Base-by-base conservation (phyloP, 2,329 filamentous ascomycete genomes). In the Neophaeococcomyces aloes region DNA sequence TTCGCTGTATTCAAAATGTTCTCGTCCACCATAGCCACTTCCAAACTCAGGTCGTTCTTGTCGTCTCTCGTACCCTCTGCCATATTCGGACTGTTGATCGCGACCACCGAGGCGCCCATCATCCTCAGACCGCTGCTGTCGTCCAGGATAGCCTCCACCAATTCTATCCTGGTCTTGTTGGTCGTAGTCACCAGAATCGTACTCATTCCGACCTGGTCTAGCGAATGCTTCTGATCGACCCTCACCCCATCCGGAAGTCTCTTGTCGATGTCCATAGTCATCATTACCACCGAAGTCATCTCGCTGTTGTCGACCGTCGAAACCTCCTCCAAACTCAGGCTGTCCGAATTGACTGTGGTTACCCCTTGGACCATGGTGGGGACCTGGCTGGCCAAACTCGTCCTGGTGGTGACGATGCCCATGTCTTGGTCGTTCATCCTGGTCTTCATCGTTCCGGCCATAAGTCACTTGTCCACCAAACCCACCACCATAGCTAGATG, bases 401-500 rank as follows among this genome's bases (percentile, higher is more conserved):
- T 45, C 17, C 38, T 30, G 43, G 23, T 25, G 17, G 18, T 30
- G 23, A 7, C 23, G 21, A 11, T 25, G 37, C 7, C 37, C 37
- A 39, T 29, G 19, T 21, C 23, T 39, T 14, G n/a, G 10, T 23
- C 39, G 30, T 13, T 27, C 30, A 27, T 42, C 19, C 8, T 42
- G 30, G n/a, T 45, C 50, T 38, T 53, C 49, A 29, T 42, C 25
- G 29, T 50, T 39, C 13, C 50, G 49, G 29, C 42, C 37, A 42
- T 54, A 49, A 54, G 51, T 37, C 21, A 15, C 27, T 34, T 40
- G 41, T 27, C 46, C 34, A n/a, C 31, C 30, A 35, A 27, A 42
- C 31, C 48, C 48, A 39, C 46, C 48, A 2, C 42, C 50, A 29
- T 46, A 50, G 23, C 48, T 41, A 21, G 38, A 33, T 27, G 56